Conservation (phyloP, 805 yeast genomes). For the Saccharomycopsis malanga region DNA sequence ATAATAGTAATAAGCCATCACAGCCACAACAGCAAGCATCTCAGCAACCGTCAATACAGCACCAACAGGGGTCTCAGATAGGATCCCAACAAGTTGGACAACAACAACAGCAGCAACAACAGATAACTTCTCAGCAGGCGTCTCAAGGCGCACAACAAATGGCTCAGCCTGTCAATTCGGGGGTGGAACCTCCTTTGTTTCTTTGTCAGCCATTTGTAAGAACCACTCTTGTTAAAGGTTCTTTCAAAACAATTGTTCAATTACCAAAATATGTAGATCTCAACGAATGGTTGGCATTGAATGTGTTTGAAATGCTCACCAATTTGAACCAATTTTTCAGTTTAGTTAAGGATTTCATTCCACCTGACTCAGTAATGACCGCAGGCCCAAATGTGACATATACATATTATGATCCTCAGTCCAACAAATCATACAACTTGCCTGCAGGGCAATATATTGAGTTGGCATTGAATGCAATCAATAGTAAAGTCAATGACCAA, state of each 20-base stretch:
- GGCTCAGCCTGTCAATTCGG: slow-evolving; percentile 20
- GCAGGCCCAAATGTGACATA: slow-evolving; percentile 93
- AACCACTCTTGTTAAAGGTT: slow-evolving; percentile 92
- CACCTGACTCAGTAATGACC: slow-evolving; percentile 87
- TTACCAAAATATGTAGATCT: slow-evolving; percentile 90
- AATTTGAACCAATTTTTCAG: slow-evolving; percentile 85
- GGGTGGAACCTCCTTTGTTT: slow-evolving; percentile 40
- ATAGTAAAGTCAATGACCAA: slow-evolving; percentile 82
- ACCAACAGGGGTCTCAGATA: slow-evolving; percentile 15
- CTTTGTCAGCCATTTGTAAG: slow-evolving; percentile 89
- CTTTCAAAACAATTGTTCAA: slow-evolving; percentile 92
- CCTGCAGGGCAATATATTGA: slow-evolving; percentile 95
- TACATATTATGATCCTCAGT: slow-evolving; percentile 74
- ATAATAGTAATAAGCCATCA: slow-evolving; percentile 34
- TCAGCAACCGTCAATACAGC: slow-evolving; percentile 13
- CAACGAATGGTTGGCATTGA: slow-evolving; percentile 94
- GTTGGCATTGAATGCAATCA: slow-evolving; percentile 84
- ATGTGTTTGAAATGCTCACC: slow-evolving; percentile 81
- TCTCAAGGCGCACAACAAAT: slow-evolving; percentile 26
- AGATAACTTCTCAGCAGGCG: slow-evolving; percentile 18
- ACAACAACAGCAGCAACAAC: slow-evolving; percentile 13
- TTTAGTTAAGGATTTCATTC: slow-evolving; percentile 82
- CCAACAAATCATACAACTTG: slow-evolving; percentile 69
- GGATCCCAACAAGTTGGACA: slow-evolving; percentile 24
- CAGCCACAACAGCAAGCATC: slow-evolving; percentile 12